Conservation (phyloP, 176 grass and related monocot genomes). For the Raddia distichophylla region DNA sequence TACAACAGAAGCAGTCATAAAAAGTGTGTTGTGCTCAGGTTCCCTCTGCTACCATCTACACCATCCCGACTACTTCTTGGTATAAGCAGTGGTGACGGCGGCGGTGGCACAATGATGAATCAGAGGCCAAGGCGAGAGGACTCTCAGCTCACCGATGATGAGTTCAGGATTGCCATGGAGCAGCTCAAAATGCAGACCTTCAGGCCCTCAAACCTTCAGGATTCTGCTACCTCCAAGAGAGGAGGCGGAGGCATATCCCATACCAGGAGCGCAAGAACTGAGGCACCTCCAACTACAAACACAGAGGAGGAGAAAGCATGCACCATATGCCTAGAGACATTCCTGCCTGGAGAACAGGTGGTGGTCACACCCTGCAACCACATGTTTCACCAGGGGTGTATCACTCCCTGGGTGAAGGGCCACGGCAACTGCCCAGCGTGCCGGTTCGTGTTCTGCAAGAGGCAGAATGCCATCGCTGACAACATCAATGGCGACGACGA, state of each 20-base stretch:
- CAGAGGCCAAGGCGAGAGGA: not conserved
- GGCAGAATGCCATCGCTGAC: not conserved
- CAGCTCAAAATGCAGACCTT: conserved; percentile 38
- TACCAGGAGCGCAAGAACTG: not conserved
- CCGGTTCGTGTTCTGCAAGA: conserved; percentile 46
- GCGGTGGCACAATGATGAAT: not conserved
- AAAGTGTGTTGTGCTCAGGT: not conserved
- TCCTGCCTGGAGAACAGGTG: conserved; percentile 38
- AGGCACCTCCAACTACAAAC: not conserved
- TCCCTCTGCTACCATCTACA: not conserved
- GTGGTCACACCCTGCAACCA: conserved; percentile 70
- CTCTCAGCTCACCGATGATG: not conserved
- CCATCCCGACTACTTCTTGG: not conserved
- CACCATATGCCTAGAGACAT: conserved; percentile 41
- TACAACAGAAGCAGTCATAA: not conserved
- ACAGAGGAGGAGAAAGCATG: conserved; percentile 40
- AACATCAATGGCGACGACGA: not conserved
- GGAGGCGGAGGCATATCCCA: not conserved
- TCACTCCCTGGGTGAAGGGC: conserved; percentile 66
- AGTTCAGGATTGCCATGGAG: conserved; percentile 29
- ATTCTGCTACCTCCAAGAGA: not conserved
- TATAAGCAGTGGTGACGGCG: not conserved
- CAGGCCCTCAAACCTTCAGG: not conserved
- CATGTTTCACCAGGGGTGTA: conserved; percentile 65
- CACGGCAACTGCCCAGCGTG: conserved; percentile 64